These are phyloP conservation scores for Circinella minor DNA, from an alignment of 371 early-diverging fungal genomes.

Conservation along the genomic window DNA sequence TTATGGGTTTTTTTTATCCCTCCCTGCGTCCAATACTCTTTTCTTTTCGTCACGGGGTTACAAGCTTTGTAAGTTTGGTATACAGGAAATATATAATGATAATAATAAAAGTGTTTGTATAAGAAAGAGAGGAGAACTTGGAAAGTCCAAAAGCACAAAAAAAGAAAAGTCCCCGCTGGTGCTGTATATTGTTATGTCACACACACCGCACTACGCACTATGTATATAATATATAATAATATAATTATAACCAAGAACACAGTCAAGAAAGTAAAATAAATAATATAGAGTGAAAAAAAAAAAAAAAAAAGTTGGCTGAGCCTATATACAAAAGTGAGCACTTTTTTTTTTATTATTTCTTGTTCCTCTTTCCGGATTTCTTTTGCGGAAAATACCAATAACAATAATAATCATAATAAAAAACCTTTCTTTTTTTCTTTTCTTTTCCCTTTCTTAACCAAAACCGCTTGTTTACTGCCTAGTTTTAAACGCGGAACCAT, in stretches of 20 bases:
- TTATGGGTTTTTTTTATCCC: background rate
- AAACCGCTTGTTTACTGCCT: background rate
- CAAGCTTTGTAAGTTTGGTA: background rate
- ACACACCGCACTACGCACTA: no score
- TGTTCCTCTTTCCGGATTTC: background rate
- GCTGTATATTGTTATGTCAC: no score
- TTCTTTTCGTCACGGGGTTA: background rate
- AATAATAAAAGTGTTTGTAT: background rate
- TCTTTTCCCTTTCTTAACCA: background rate
- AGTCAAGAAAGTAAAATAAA: no score
- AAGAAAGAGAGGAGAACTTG: background rate
- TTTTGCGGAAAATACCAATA: background rate
- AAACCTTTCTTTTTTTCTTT: background rate
- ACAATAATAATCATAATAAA: no score
- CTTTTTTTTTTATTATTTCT: background rate
- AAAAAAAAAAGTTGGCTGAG: background rate
- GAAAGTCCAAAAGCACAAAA: no score
- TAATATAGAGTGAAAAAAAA: background rate
- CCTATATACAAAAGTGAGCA: background rate
- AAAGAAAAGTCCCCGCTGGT: no score
- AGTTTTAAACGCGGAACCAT: slow-evolving; percentile 9
- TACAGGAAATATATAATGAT: background rate
- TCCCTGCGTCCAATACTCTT: background rate
- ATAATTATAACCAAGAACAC: no score
- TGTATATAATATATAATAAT: no score